Evolutionary conservation across 228 moss, liverwort and hornwort genomes (phyloP), one percentile per base, ranked within the genome.

Genomic region (Sphagnum magellanicum): DNA sequence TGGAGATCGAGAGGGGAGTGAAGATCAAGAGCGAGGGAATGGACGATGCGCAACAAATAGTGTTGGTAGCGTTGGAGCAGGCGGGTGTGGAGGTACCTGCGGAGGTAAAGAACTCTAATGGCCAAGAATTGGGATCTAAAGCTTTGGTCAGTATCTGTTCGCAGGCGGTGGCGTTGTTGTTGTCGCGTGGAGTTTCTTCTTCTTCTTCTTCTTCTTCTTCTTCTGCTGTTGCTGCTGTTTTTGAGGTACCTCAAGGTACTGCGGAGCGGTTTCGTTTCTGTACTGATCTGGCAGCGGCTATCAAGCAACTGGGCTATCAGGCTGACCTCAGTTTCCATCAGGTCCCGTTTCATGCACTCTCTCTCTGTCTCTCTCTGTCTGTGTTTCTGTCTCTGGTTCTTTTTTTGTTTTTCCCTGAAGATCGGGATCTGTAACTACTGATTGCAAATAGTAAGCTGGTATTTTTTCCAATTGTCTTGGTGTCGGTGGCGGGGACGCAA

Each of bases 41-140:
- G 98, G 94, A 98, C 72, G 98, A 98, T 66, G 98, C 98, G 17
- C 90, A 98, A 61, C 79, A 93, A 71, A 94, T 98, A 52, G 92
- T 98, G 73, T 73, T 98, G 79, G 88, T 94, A 71, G 98, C 94
- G 55, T 78, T 98, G 70, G 76, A 90, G 64, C 89, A 91, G 74
- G 98, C 94, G 7, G 98, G 98, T n/a, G 90, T 98, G 4, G 75
- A 69, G 13, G 72, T 83, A 10, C 83, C 87, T 6, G 83, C 75
- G 4, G 75, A 64, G 51, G 78, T 70, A 4, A 70, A 72, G 59
- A 69, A 57, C 32, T 32, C 32, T 32, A 32, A 32, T 32, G 78
- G 76, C 10, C 75, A 63, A 49, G 87, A 86, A 61, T 55, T 93
- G 59, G 83, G 68, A 51, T 92, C 89, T 12, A 74, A 78, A 73